Percentiles rank a stretch among this genome's conserved stretches.
Conservation (phyloP, 2,329 filamentous ascomycete genomes). For the Furcasterigmium furcatum region DNA sequence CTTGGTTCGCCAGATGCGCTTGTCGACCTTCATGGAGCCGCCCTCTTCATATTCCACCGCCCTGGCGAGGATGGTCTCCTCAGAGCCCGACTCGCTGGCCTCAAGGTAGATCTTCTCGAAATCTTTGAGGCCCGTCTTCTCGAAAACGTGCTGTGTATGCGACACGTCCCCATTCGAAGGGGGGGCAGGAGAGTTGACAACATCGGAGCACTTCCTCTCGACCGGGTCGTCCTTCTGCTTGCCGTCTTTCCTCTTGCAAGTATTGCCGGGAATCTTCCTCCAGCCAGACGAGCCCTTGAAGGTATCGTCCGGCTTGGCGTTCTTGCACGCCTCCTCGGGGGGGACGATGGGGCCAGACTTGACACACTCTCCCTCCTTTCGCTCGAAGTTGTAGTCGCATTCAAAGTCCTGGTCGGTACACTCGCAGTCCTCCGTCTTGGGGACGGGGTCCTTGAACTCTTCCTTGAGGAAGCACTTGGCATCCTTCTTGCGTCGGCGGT, state of each 20-base stretch:
- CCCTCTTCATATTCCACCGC: constrained; percentile 33
- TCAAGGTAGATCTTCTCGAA: constrained; percentile 74
- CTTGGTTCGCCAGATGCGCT: constrained; percentile 68
- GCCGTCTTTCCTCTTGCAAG: constrained; percentile 60
- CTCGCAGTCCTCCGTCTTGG: constrained; percentile 70
- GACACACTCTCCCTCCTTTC: constrained; percentile 50
- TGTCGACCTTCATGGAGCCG: constrained; percentile 30
- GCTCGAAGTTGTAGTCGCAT: constrained; percentile 89
- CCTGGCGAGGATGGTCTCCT: constrained; percentile 68
- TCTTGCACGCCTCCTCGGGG: constrained; percentile 72
- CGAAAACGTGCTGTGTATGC: constrained; percentile 59
- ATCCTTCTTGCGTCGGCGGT: constrained; percentile 78
- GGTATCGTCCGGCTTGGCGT: constrained; percentile 59
- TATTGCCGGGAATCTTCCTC: constrained; percentile 83
- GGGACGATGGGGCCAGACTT: constrained; percentile 59
- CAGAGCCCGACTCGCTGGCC: constrained; percentile 61
- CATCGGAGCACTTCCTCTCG: constrained; percentile 73
- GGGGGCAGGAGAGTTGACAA: constrained; percentile 39
- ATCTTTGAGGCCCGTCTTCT: constrained; percentile 47
- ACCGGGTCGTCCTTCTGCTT: constrained; percentile 68
- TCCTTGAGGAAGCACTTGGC: constrained; percentile 86
- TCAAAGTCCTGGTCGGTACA: constrained; percentile 88
- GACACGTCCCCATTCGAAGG: constrained; percentile 66
- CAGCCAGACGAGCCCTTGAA: constrained; percentile 89
- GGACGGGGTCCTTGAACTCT: constrained; percentile 75